Evolutionary conservation across 495 filamentous ascomycete species (phyloP).

Genomic region (Astrocystis sublimbata): DNA sequence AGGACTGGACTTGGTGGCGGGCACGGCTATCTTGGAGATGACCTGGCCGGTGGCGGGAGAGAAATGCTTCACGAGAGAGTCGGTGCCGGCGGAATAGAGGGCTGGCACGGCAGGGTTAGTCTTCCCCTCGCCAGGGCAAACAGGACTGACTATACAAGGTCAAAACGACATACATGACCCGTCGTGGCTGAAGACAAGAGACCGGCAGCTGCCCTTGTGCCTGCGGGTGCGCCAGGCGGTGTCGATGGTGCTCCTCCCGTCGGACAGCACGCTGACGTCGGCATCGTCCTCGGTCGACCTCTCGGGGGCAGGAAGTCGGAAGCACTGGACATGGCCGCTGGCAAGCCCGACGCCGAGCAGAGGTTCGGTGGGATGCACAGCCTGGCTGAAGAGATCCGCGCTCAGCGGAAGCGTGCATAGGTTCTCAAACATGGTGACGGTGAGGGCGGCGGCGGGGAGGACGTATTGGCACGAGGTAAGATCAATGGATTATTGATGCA

Average conservation of each 20-base stretch:
- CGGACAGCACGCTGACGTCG: conserved; percentile 50
- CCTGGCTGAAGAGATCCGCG: conserved; percentile 86
- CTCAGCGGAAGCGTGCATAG: conserved; percentile 85
- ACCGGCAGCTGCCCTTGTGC: conserved; percentile 90
- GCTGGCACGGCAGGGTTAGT: conserved; percentile 37
- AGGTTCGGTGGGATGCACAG: conserved; percentile 78
- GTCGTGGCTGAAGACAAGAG: conserved; percentile 73
- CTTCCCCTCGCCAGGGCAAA: neutral
- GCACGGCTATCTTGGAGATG: conserved; percentile 70
- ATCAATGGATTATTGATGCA: conserved; percentile 4
- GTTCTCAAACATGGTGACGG: conserved; percentile 65
- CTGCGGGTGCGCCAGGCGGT: conserved; percentile 83
- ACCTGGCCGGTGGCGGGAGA: conserved; percentile 78
- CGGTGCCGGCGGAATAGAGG: conserved; percentile 87
- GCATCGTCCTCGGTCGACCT: conserved; percentile 48
- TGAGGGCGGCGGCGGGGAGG: neutral
- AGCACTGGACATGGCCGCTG: conserved; percentile 83
- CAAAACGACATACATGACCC: conserved; percentile 54
- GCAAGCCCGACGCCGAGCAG: conserved; percentile 83
- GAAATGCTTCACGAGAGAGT: conserved; percentile 87
- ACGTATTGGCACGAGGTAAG: neutral
- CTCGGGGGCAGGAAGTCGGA: conserved; percentile 66
- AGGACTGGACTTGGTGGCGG: conserved; percentile 38
- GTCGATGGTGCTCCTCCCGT: conserved; percentile 74
- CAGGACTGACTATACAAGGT: neutral